These are phyloP conservation scores for Sechiopsis laciniata DNA, from an alignment of 306 rosid species.

Conservation along the genomic window DNA sequence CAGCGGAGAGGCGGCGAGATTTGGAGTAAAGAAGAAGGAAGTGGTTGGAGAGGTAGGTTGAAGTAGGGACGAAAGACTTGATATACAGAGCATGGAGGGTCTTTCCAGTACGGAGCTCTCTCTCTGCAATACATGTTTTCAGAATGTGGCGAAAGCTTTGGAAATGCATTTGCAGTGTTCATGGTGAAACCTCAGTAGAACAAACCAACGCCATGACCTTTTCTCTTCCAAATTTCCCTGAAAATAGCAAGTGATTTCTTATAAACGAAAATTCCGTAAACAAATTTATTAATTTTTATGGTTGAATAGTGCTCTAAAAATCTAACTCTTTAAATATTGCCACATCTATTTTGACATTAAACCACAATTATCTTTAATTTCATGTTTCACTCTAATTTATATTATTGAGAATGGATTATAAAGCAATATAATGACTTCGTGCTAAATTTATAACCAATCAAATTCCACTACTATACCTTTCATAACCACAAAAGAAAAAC, in stretches of 20 bases:
- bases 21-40: constrained; percentile 50
- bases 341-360: no score
- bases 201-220: neutral
- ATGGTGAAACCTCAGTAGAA: constrained; percentile 5
- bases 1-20: constrained; percentile 34
- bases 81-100: constrained; percentile 17
- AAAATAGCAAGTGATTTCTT: neutral
- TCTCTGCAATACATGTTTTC: constrained; percentile 9
- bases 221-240: neutral
- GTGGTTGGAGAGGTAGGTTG: constrained; percentile 48
- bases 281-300: no score
- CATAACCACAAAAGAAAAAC: no score
- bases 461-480: no score
- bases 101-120: constrained; percentile 18
- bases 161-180: constrained; percentile 15
- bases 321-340: no score
- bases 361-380: no score
- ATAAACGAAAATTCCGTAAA: no score
- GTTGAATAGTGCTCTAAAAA: no score
- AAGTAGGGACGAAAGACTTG: constrained; percentile 20
- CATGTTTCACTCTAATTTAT: no score
- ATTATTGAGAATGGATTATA: no score
- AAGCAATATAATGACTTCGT: no score
- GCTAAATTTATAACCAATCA: no score
- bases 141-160: constrained; percentile 10